Conservation (phyloP, 1,284 basidiomycete species). For the Coriolopsis trogii region DNA sequence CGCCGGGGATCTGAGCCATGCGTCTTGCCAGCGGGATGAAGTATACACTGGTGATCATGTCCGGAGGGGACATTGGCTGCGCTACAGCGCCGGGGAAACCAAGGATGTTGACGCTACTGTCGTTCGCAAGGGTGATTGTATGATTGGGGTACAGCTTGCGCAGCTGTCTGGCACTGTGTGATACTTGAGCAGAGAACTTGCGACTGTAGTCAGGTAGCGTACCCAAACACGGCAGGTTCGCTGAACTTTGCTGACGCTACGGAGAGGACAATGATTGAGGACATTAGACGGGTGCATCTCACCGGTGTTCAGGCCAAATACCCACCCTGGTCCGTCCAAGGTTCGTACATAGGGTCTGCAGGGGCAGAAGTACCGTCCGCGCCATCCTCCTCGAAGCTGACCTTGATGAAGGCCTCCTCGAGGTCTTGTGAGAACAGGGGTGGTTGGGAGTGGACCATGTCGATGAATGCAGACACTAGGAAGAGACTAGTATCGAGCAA, state of each 20-base stretch:
- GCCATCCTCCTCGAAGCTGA: constrained; percentile 45
- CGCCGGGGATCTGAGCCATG: constrained; percentile 48
- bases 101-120: constrained; percentile 49
- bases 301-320: not conserved
- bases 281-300: not conserved
- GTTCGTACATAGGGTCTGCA: constrained; percentile 41
- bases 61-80: constrained; percentile 49
- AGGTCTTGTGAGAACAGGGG: constrained; percentile 22
- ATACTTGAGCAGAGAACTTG: not conserved
- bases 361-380: constrained; percentile 8
- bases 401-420: constrained; percentile 54
- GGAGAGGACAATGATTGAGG: not conserved
- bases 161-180: constrained; percentile 50
- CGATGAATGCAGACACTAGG: not conserved
- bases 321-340: constrained; percentile 60
- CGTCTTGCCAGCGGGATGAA: constrained; percentile 54
- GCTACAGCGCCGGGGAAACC: constrained; percentile 51
- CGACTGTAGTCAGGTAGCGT: constrained; percentile 18
- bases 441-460: constrained; percentile 1
- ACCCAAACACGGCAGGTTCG: constrained; percentile 51
- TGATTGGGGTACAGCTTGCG: constrained; percentile 63
- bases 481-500: not conserved
- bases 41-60: constrained; percentile 49
- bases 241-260: constrained; percentile 54
- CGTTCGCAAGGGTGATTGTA: constrained; percentile 57